Evolutionary conservation across 2,329 filamentous ascomycete species (phyloP).

Genomic region (Ilyonectria sp.): DNA sequence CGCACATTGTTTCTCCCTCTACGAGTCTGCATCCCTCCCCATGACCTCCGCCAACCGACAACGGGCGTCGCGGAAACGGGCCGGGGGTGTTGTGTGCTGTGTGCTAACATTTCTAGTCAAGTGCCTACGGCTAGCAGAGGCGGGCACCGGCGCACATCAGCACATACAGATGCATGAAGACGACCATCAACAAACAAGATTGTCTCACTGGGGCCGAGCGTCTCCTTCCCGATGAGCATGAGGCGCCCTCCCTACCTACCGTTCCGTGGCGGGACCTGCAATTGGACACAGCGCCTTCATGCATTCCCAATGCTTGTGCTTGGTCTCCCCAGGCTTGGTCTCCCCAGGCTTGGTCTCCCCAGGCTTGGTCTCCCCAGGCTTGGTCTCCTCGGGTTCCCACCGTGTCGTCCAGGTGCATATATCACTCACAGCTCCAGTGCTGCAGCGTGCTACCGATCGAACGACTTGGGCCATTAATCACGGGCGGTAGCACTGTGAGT

Average conservation of each 20-base stretch:
- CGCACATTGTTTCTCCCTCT: slow-evolving; percentile 18
- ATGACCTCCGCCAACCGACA: slow-evolving; percentile 36
- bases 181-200: slow-evolving; percentile 12
- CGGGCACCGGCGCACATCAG: slow-evolving; percentile 25
- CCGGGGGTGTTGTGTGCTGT: slow-evolving; percentile 22
- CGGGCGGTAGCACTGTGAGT: slow-evolving; percentile 30
- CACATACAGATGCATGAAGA: slow-evolving; percentile 18
- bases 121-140: neutral
- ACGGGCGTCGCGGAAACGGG: slow-evolving; percentile 47
- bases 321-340: neutral
- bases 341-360: slow-evolving; percentile 6
- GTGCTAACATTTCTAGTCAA: neutral
- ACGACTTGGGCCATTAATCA: slow-evolving; percentile 26
- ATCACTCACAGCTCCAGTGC: slow-evolving; percentile 31
- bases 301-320: slow-evolving; percentile 13
- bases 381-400: slow-evolving; percentile 18
- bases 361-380: slow-evolving; percentile 1
- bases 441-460: slow-evolving; percentile 23
- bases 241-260: slow-evolving; percentile 8
- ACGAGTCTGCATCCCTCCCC: slow-evolving; percentile 10
- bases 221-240: neutral
- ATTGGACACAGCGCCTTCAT: slow-evolving; percentile 17
- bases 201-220: neutral
- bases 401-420: slow-evolving; percentile 32
- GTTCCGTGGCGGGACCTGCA: slow-evolving; percentile 14